phyloP scores from a whole-genome alignment of 345 rosid genomes.

The Balakata baccata region DNA sequence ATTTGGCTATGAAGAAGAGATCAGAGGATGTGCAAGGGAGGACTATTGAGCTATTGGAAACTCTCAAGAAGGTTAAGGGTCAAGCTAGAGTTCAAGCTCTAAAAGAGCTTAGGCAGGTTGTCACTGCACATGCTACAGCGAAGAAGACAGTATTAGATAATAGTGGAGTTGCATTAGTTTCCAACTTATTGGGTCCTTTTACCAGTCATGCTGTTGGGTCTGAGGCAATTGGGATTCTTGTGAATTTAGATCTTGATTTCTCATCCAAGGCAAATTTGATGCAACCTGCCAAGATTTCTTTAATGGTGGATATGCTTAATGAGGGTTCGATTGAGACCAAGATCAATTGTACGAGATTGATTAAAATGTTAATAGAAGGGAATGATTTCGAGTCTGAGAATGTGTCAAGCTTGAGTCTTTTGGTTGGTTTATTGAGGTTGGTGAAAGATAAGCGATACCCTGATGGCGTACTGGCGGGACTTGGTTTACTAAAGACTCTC shows the following conservation, averaged over 20 bases:
- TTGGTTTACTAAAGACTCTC: slow-evolving; percentile 22
- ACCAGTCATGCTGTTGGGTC: slow-evolving; percentile 72
- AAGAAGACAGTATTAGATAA: slow-evolving; percentile 51
- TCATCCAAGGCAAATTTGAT: slow-evolving; percentile 48
- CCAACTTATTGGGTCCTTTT: slow-evolving; percentile 58
- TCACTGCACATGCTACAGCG: slow-evolving; percentile 44
- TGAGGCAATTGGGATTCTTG: slow-evolving; percentile 62
- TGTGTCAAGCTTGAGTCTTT: slow-evolving; percentile 32
- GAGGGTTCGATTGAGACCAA: slow-evolving; percentile 67
- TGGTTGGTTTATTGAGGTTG: slow-evolving; percentile 32
- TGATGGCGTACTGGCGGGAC: slow-evolving; percentile 24
- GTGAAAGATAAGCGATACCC: slow-evolving; percentile 31
- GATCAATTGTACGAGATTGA: slow-evolving; percentile 54
- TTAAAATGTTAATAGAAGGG: slow-evolving; percentile 49
- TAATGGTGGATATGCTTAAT: slow-evolving; percentile 62
- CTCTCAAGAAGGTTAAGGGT: slow-evolving; percentile 60
- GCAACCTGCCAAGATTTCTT: slow-evolving; percentile 62
- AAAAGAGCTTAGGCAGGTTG: slow-evolving; percentile 56
- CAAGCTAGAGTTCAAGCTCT: slow-evolving; percentile 63
- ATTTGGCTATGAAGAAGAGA: slow-evolving; percentile 58
- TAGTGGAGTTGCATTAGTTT: slow-evolving; percentile 49
- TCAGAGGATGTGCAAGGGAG: slow-evolving; percentile 73
- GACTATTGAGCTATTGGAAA: slow-evolving; percentile 49
- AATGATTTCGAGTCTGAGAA: slow-evolving; percentile 39
- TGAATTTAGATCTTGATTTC: slow-evolving; percentile 57